Evolutionary conservation across 1,284 basidiomycete genomes (phyloP).

Genomic region (Dichomitus squalens): DNA sequence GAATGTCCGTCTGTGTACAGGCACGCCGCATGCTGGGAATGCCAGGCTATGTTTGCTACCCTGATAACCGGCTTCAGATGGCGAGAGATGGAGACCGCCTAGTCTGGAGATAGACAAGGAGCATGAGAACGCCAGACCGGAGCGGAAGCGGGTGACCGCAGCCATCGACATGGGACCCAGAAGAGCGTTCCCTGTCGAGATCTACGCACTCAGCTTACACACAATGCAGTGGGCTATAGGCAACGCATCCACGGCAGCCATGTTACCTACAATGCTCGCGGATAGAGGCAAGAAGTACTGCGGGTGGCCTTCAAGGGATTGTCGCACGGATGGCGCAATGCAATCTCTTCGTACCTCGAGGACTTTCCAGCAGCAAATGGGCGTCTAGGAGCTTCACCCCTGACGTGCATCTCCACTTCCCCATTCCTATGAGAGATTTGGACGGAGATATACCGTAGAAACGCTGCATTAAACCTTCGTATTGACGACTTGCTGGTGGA

Average conservation of each 20-base stretch:
- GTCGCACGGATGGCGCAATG: slow-evolving; percentile 20
- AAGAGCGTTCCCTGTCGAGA: slow-evolving; percentile 16
- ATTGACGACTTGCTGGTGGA: background rate
- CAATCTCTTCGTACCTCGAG: slow-evolving; percentile 15
- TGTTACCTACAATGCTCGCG: slow-evolving; percentile 8
- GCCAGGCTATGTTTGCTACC: slow-evolving; percentile 22
- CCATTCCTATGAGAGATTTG: slow-evolving; percentile 18
- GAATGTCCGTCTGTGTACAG: slow-evolving; percentile 19
- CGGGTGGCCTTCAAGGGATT: slow-evolving; percentile 20
- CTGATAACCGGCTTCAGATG: too few species aligned
- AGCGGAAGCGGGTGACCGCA: slow-evolving; percentile 17
- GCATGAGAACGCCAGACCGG: slow-evolving; percentile 17
- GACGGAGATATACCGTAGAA: slow-evolving; percentile 23
- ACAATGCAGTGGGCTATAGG: slow-evolving; percentile 7
- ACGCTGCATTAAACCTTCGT: background rate
- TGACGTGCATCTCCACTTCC: slow-evolving; percentile 12
- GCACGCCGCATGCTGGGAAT: slow-evolving; percentile 21
- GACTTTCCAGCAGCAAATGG: slow-evolving; percentile 12
- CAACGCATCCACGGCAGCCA: slow-evolving; percentile 7
- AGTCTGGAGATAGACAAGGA: slow-evolving; percentile 7
- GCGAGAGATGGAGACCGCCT: too few species aligned
- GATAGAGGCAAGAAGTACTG: background rate
- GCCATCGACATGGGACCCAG: slow-evolving; percentile 11
- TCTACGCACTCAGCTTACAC: slow-evolving; percentile 11
- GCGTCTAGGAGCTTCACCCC: slow-evolving; percentile 10